phyloP scores from a whole-genome alignment of 768 basidiomycete genomes.

The Kwoniella dendrophila region DNA sequence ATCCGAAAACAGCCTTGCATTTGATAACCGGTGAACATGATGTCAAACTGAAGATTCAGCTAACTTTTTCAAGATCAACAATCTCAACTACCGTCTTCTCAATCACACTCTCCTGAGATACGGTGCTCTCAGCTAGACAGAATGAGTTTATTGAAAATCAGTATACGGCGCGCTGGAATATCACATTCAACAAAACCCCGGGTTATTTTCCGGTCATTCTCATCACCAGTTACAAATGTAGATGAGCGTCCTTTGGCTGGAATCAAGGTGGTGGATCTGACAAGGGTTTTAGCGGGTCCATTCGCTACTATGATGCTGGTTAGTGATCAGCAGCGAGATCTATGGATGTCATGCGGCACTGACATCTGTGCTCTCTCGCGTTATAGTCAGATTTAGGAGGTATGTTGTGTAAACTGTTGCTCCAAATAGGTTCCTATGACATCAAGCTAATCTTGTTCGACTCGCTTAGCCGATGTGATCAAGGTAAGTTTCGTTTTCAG shows the following conservation, averaged over 20 bases:
- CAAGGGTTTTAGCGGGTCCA: slow-evolving; percentile 87
- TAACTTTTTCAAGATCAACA: neutral
- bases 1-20: neutral
- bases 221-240: neutral
- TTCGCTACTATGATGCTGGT: slow-evolving; percentile 91
- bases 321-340: slow-evolving; percentile 21
- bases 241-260: slow-evolving; percentile 67
- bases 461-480: slow-evolving; percentile 73
- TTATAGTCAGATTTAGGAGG: slow-evolving; percentile 49
- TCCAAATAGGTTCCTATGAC: neutral
- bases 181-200: neutral
- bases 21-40: neutral
- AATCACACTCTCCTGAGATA: no score
- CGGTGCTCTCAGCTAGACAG: neutral
- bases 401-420: slow-evolving; percentile 15
- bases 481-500: slow-evolving; percentile 62
- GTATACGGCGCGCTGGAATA: neutral
- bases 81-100: neutral
- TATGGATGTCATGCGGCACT: neutral
- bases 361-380: neutral
- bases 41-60: neutral
- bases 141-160: neutral
- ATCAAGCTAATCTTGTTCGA: slow-evolving; percentile 3
- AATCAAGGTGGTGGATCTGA: slow-evolving; percentile 81
- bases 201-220: neutral